These are phyloP conservation scores for Capsicum rhomboideum DNA, from an alignment of 257 asterid species.

Conservation along the genomic window DNA sequence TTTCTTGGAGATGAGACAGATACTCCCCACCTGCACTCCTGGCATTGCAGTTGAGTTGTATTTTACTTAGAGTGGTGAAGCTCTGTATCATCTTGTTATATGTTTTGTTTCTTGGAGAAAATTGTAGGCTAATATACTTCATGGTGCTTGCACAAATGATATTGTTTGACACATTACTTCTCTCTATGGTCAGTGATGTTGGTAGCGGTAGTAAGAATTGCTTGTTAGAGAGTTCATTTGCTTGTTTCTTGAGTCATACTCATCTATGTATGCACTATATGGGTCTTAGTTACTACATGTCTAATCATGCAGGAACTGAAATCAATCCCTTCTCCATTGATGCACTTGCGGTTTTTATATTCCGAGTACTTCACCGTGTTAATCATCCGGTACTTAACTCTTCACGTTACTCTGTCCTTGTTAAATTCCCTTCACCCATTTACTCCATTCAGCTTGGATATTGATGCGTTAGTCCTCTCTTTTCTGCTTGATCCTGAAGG, in stretches of 20 bases:
- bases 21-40: not conserved
- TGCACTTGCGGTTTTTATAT: conserved; percentile 83
- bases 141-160: not conserved
- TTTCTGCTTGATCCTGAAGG: conserved; percentile 41
- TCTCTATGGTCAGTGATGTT: not conserved
- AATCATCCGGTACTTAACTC: conserved; percentile 77
- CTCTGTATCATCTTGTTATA: not conserved
- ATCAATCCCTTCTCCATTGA: conserved; percentile 85
- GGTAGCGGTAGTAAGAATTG: not conserved
- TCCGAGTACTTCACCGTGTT: conserved; percentile 73
- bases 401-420: conserved; percentile 3
- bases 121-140: not conserved
- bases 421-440: not conserved
- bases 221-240: not conserved
- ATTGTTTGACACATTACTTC: not conserved
- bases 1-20: not conserved
- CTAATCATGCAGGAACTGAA: conserved; percentile 61
- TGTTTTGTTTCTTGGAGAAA: not conserved
- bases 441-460: not conserved
- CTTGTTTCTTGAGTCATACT: not conserved
- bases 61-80: not conserved
- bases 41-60: not conserved
- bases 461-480: conserved; percentile 5
- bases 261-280: not conserved
- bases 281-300: not conserved